Conservation (phyloP, 2,329 filamentous ascomycete species). For the Eutypa lata region DNA sequence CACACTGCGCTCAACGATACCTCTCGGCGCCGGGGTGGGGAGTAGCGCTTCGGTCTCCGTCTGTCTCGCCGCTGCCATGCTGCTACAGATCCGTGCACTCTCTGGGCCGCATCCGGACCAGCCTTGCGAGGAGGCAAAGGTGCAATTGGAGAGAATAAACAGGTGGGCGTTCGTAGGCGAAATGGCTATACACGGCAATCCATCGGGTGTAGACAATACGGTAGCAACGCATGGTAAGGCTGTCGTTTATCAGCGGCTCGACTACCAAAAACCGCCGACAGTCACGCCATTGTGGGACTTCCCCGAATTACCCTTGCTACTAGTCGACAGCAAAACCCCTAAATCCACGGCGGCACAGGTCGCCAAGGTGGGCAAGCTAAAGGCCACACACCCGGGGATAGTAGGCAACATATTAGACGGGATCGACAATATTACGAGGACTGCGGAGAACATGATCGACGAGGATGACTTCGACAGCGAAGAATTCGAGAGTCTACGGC, state of each 20-base stretch:
- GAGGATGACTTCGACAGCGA: conserved; percentile 66
- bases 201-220: conserved; percentile 95
- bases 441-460: conserved; percentile 52
- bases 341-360: conserved; percentile 87
- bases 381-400: conserved; percentile 68
- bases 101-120: conserved; percentile 91
- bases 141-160: conserved; percentile 94
- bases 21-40: conserved; percentile 85
- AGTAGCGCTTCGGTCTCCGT: conserved; percentile 94
- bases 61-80: conserved; percentile 77
- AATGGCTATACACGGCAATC: conserved; percentile 96
- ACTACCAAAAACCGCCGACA: conserved; percentile 72
- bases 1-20: conserved; percentile 88
- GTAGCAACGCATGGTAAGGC: conserved; percentile 92
- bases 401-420: conserved; percentile 79
- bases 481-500: conserved; percentile 61
- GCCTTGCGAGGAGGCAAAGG: conserved; percentile 77
- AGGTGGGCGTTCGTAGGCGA: conserved; percentile 96
- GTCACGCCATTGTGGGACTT: conserved; percentile 82
- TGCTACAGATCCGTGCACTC: conserved; percentile 83
- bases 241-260: conserved; percentile 80
- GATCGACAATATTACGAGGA: conserved; percentile 69
- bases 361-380: conserved; percentile 75
- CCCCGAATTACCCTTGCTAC: conserved; percentile 82
- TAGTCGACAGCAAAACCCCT: conserved; percentile 84